Base-by-base conservation (phyloP, 768 basidiomycete genomes). In the Gelatoporia subvermispora region DNA sequence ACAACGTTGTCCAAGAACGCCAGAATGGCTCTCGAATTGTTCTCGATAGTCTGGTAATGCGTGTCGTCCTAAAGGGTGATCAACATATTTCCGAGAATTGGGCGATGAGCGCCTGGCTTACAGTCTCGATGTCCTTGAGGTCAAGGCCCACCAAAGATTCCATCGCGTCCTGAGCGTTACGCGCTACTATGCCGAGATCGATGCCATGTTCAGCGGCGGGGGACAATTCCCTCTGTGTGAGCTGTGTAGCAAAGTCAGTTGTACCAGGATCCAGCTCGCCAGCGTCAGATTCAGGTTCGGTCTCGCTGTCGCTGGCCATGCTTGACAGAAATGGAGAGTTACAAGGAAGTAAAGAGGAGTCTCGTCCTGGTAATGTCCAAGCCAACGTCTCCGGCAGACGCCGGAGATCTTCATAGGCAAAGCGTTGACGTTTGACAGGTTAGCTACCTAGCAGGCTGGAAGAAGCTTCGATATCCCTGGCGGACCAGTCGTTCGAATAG, bases 261-360 rank as follows among this genome's bases (percentile, higher is more conserved):
- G 45, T 45, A 21, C 50, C 52, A 50, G 50, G 54, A 2, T 31
- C 49, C 1, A 21, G 20, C 17, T 46, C 22, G 1, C 31, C 56
- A 38, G 34, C 22, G 28, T 75, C 72, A 9, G 73, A 58, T 44
- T 75, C 80, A 25, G 77, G 75, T 54, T 84, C 84, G 16, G 82
- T 81, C 44, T 79, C 77, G 62, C 75, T 81, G 54, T 59, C 53
- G 23, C 43, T 41, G 18, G 43, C 22, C 54, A 55, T 51, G 13
- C 23, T 16, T 15, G 40, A 3, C 9, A 35, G 13, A 31, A 31
- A 31, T 7, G 5, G 28, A 31, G 28, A 5, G 28, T 31, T 7
- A 7, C 28, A 13, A 7, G 7, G 13, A 13, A 7, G 28, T 31
- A 13, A 5, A 31, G 13, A 31, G 28, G 28, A 13, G 13, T 31